Conservation (phyloP, 192 early-diverging fungal genomes). For the Helicostylum pulchrum region DNA sequence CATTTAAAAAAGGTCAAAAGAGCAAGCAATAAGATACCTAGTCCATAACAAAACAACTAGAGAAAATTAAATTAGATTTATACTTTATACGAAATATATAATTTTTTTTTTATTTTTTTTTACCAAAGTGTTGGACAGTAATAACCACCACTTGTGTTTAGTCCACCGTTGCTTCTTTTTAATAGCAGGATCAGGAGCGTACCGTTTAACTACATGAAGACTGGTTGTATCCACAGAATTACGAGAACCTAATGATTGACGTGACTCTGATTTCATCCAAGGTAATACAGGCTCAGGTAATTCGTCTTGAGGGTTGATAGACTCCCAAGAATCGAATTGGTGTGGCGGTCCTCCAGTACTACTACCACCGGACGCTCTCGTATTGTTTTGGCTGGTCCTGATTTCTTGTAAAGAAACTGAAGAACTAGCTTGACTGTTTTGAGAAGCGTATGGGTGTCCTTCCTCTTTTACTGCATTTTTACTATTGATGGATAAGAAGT, state of each 20-base stretch:
- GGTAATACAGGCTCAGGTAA: constrained; percentile 33
- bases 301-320: background rate
- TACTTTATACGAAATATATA: background rate
- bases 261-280: constrained; percentile 28
- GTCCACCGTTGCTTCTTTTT: constrained; percentile 41
- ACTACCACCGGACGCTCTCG: too few relatives aligned
- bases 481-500: too few relatives aligned
- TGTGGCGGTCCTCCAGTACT: too few relatives aligned
- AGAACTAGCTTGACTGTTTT: constrained; percentile 2
- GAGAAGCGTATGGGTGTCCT: constrained; percentile 2
- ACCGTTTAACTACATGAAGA: constrained; percentile 36
- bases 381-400: too few relatives aligned
- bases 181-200: constrained; percentile 1
- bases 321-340: too few relatives aligned
- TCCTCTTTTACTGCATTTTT: too few relatives aligned
- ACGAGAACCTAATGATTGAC: constrained; percentile 18
- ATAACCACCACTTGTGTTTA: constrained; percentile 40
- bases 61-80: background rate
- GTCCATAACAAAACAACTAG: constrained; percentile 35
- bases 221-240: constrained; percentile 13
- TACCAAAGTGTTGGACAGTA: constrained; percentile 47
- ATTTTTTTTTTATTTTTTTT: background rate
- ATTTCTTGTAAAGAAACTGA: too few relatives aligned
- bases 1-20: constrained; percentile 35
- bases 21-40: constrained; percentile 16